Evolutionary conservation across 768 basidiomycete genomes (phyloP).

Genomic region (Collybiopsis luxurians): DNA sequence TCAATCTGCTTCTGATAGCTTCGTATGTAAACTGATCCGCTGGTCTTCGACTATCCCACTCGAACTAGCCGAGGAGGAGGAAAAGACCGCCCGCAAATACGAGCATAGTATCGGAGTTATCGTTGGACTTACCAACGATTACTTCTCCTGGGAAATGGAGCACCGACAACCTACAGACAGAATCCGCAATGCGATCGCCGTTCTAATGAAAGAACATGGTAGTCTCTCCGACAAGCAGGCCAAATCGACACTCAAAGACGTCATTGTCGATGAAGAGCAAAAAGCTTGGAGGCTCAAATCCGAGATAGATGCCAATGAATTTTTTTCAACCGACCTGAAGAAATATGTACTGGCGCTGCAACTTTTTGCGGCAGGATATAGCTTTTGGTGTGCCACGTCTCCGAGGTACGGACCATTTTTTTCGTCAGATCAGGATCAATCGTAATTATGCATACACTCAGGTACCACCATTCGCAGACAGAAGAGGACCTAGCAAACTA

Average conservation of each 20-base stretch:
- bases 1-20: neutral
- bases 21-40: constrained; percentile 16
- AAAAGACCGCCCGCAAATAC: constrained; percentile 11
- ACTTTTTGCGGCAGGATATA: constrained; percentile 19
- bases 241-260: constrained; percentile 15
- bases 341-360: constrained; percentile 20
- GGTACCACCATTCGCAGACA: no score
- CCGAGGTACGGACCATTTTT: constrained; percentile 15
- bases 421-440: no score
- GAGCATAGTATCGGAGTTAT: constrained; percentile 17
- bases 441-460: no score
- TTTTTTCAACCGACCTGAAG: constrained; percentile 8
- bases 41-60: constrained; percentile 18
- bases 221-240: constrained; percentile 12
- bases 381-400: constrained; percentile 23
- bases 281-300: constrained; percentile 12
- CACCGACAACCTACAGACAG: constrained; percentile 18
- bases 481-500: no score
- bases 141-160: constrained; percentile 25
- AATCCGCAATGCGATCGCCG: constrained; percentile 17
- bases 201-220: constrained; percentile 22
- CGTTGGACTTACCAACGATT: constrained; percentile 22
- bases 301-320: constrained; percentile 8
- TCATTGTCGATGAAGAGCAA: constrained; percentile 20
- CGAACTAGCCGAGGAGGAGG: constrained; percentile 9